These are phyloP conservation scores for Thoreauomyces humboldtii DNA, from an alignment of 192 early-diverging fungal genomes.

Conservation along the genomic window DNA sequence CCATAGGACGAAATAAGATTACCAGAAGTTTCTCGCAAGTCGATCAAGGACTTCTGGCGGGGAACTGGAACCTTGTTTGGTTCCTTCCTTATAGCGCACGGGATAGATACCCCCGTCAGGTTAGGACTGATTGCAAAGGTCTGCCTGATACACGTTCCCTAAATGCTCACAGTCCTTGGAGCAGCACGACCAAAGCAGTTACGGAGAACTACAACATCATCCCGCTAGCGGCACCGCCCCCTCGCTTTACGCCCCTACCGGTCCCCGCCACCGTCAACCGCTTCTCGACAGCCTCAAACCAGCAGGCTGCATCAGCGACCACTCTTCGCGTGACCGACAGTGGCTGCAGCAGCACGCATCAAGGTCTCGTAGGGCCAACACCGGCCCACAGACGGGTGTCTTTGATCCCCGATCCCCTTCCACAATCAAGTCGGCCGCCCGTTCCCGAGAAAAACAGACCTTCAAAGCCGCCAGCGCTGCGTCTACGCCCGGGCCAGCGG, in stretches of 20 bases:
- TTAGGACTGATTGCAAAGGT: neutral
- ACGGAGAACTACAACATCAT: constrained; percentile 7
- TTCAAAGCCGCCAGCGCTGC: neutral
- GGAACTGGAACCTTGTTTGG: constrained; percentile 5
- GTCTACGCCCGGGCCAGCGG: neutral
- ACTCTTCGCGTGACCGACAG: neutral
- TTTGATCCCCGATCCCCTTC: too few species aligned
- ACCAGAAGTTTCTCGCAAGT: neutral
- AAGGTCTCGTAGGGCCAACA: too few species aligned
- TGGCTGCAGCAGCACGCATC: too few species aligned
- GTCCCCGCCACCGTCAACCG: neutral
- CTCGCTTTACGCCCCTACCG: constrained; percentile 17
- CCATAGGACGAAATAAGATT: neutral
- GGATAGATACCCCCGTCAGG: neutral
- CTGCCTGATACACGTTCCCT: neutral
- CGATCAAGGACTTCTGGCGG: neutral
- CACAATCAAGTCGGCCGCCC: neutral
- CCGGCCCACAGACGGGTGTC: too few species aligned
- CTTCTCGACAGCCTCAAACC: neutral
- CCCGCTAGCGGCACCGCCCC: constrained; percentile 3
- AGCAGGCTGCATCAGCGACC: neutral
- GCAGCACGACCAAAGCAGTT: too few species aligned
- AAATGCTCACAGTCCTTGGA: neutral
- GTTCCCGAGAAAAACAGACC: neutral
- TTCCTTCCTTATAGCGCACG: constrained; percentile 2